Evolutionary conservation across 2,329 filamentous ascomycete species (phyloP).

Genomic region (Fusarium verrucosum): DNA sequence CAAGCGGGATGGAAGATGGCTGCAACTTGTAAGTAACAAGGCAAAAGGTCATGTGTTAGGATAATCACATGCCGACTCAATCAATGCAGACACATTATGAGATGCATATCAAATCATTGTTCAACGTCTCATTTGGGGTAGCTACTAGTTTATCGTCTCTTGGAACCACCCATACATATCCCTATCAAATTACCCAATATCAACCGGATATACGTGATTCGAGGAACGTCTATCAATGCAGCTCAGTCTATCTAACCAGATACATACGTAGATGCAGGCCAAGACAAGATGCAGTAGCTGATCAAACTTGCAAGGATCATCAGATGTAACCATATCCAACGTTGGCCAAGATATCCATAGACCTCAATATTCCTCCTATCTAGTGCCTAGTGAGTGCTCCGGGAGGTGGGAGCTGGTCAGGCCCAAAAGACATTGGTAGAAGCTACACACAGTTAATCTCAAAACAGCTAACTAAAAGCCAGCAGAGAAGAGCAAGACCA

Average conservation of each 20-base stretch:
- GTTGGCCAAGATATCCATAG: neutral
- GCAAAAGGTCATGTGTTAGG: neutral
- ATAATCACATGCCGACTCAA: conserved; percentile 4
- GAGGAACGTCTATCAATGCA: conserved; percentile 2
- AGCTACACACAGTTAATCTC: conserved; percentile 56
- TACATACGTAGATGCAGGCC: neutral
- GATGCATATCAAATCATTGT: neutral
- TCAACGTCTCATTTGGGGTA: neutral
- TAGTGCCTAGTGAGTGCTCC: conserved; percentile 10
- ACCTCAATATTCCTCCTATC: neutral
- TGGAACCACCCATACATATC: neutral
- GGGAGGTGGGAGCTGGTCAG: conserved; percentile 63
- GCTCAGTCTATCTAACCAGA: conserved; percentile 6
- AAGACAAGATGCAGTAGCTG: neutral
- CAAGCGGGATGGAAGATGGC: neutral
- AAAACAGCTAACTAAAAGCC: neutral
- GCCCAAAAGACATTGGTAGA: conserved; percentile 74
- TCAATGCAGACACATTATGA: neutral
- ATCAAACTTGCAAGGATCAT: neutral
- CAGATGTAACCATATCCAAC: neutral
- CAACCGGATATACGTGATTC: conserved; percentile 5
- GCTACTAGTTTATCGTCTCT: neutral
- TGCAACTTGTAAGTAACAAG: conserved; percentile 3
- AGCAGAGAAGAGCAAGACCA: conserved; percentile 35
- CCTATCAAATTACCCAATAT: neutral